Conservation (phyloP, 2,329 filamentous ascomycete species). For the Nothomitra cinnamomea region DNA sequence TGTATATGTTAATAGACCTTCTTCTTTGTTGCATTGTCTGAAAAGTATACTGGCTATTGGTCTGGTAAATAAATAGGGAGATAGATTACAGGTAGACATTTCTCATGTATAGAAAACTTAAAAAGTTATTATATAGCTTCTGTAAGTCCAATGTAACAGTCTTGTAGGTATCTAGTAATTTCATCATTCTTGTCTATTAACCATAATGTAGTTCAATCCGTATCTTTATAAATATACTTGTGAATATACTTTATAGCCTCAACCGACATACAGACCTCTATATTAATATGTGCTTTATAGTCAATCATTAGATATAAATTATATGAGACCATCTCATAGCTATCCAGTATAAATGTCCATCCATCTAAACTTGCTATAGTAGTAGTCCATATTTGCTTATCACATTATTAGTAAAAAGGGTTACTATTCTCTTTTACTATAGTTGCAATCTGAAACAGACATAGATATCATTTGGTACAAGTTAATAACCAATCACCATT, state of each 20-base stretch:
- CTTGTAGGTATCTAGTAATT: slow-evolving; percentile 3
- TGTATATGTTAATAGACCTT: background rate
- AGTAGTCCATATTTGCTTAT: background rate
- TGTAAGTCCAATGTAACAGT: slow-evolving; percentile 1
- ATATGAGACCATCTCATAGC: too few relatives aligned
- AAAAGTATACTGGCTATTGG: background rate
- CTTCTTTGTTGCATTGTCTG: background rate
- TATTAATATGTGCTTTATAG: background rate
- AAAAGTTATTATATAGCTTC: background rate
- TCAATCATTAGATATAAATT: background rate
- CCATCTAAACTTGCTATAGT: background rate
- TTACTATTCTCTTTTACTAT: background rate
- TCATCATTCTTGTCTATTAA: slow-evolving; percentile 4
- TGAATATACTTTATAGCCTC: background rate
- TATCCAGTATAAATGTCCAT: background rate
- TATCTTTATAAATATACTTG: background rate
- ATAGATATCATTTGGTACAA: background rate
- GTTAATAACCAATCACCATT: too few relatives aligned
- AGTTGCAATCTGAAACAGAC: background rate
- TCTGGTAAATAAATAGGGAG: background rate
- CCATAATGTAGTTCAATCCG: background rate
- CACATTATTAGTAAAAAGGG: background rate
- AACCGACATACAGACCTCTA: background rate
- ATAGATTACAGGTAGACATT: background rate
- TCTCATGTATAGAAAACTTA: too few relatives aligned